Evolutionary conservation across 192 early-diverging fungal species (phyloP).

Genomic region (Pilaira anomala): DNA sequence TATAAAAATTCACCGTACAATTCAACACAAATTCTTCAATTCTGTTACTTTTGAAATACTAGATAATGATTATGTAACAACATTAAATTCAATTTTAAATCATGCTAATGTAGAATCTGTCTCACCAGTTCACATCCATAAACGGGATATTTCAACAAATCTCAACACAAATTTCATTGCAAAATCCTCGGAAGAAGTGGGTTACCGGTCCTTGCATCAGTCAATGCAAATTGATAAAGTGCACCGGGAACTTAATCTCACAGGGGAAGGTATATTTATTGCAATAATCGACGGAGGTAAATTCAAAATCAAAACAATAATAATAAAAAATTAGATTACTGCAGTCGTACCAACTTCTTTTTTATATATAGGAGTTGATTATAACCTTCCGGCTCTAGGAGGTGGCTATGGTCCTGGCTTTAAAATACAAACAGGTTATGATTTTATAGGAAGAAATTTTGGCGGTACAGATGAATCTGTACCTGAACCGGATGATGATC

Average conservation of each 20-base stretch:
- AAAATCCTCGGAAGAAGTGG: no score
- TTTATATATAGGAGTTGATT: conserved; percentile 44
- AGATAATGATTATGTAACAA: no score
- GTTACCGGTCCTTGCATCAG: conserved; percentile 32
- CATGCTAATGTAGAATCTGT: no score
- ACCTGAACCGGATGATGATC: conserved; percentile 38
- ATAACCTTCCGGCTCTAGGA: conserved; percentile 64
- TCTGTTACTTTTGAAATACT: no score
- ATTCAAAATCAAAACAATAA: not conserved
- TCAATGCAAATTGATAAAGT: conserved; percentile 53
- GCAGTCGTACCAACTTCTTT: not conserved
- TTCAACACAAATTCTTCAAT: no score
- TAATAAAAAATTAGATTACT: not conserved
- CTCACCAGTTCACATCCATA: no score
- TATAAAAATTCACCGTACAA: no score
- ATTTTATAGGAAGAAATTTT: conserved; percentile 62
- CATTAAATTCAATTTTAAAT: no score
- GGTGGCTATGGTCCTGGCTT: conserved; percentile 60
- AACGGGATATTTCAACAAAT: no score
- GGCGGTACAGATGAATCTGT: conserved; percentile 14
- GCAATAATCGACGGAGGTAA: conserved; percentile 66
- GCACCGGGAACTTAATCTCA: conserved; percentile 49
- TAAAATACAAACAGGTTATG: conserved; percentile 56
- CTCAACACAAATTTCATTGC: no score
- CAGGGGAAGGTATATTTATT: conserved; percentile 63